phyloP scores from a whole-genome alignment of 1,139 yeast genomes.

The Pichia sp. region DNA sequence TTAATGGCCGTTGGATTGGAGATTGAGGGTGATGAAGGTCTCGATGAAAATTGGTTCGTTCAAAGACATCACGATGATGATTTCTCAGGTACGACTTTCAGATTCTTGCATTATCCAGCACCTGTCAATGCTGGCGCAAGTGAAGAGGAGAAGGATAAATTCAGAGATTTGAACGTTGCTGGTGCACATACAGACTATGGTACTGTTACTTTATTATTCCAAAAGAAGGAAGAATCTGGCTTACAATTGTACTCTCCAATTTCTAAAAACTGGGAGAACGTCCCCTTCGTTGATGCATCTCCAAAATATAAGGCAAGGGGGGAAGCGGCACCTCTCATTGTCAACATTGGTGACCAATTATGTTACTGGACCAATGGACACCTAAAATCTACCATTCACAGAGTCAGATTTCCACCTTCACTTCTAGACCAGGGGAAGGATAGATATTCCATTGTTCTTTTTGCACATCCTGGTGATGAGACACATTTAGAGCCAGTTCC shows the following conservation, averaged over 20 bases:
- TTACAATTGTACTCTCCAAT: slow-evolving; percentile 46
- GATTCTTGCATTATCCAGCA: slow-evolving; percentile 48
- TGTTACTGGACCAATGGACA: slow-evolving; percentile 55
- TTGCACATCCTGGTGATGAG: slow-evolving; percentile 70
- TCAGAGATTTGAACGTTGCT: slow-evolving; percentile 31
- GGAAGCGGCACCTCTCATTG: slow-evolving; percentile 44
- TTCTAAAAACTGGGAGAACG: slow-evolving; percentile 42
- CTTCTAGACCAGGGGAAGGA: slow-evolving; percentile 53
- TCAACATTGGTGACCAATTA: slow-evolving; percentile 49
- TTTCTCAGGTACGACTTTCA: slow-evolving; percentile 43
- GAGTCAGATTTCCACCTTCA: slow-evolving; percentile 54
- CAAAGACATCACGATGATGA: slow-evolving; percentile 37
- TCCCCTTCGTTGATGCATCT: slow-evolving; percentile 39
- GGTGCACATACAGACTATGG: slow-evolving; percentile 61
- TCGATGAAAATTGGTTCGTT: slow-evolving; percentile 38
- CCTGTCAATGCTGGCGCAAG: slow-evolving; percentile 32
- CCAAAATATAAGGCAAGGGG: slow-evolving; percentile 28
- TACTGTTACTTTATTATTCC: slow-evolving; percentile 40
- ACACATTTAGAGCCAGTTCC: slow-evolving; percentile 68
- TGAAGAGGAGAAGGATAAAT: slow-evolving; percentile 32
- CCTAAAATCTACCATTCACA: slow-evolving; percentile 45
- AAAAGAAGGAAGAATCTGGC: slow-evolving; percentile 37
- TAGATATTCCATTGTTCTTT: slow-evolving; percentile 74
- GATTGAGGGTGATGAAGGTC: slow-evolving; percentile 35
- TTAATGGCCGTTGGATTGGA: slow-evolving; percentile 43